These are phyloP conservation scores for Gomphus bonarii DNA, from an alignment of 1,284 basidiomycete species.

Conservation along the genomic window DNA sequence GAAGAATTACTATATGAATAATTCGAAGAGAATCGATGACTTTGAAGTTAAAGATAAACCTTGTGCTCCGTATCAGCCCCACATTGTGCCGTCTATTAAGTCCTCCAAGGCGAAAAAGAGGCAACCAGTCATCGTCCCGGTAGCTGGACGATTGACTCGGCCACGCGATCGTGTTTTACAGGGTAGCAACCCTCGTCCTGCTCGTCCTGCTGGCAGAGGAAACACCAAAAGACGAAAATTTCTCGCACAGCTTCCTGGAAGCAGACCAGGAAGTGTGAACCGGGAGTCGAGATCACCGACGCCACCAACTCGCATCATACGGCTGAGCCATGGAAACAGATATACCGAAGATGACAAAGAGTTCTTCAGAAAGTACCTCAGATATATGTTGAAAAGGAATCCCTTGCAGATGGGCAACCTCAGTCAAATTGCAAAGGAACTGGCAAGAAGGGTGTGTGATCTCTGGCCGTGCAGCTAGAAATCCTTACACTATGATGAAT, in stretches of 20 bases:
- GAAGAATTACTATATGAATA: background rate
- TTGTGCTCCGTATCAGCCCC: background rate
- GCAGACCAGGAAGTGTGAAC: background rate
- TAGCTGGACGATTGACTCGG: background rate
- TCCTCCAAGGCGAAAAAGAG: too few species aligned
- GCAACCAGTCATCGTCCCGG: too few species aligned
- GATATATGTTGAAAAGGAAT: background rate
- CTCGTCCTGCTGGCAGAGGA: background rate
- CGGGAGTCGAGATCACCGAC: background rate
- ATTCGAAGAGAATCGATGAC: background rate
- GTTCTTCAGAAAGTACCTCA: background rate
- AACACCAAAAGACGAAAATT: background rate
- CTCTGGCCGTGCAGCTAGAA: background rate
- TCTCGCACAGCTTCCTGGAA: background rate
- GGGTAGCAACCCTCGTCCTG: background rate
- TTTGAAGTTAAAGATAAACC: background rate
- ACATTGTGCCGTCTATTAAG: background rate
- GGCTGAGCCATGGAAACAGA: background rate
- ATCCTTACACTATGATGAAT: background rate
- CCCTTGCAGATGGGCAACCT: background rate
- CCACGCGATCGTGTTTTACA: background rate
- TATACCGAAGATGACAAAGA: background rate
- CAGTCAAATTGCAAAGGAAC: background rate
- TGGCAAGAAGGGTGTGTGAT: background rate
- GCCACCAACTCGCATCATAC: background rate